phyloP scores from a whole-genome alignment of 2,329 filamentous ascomycete species.

The Cladosporium sp. region DNA sequence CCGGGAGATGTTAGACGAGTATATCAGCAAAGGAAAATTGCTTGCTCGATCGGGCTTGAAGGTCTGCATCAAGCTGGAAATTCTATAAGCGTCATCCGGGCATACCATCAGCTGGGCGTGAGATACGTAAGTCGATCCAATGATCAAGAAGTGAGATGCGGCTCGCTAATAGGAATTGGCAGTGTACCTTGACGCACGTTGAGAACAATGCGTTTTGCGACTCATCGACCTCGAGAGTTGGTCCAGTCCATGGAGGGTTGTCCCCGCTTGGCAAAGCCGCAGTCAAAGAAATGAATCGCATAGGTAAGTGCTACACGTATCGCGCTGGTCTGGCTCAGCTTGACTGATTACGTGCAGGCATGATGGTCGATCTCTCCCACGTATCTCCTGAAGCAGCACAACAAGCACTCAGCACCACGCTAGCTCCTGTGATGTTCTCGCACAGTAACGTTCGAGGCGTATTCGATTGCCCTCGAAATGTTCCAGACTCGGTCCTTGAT shows the following conservation, averaged over 20 bases:
- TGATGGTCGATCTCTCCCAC: constrained; percentile 21
- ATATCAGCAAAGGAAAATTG: constrained; percentile 32
- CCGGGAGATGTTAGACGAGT: constrained; percentile 28
- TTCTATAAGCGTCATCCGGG: constrained; percentile 33
- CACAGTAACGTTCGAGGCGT: constrained; percentile 23
- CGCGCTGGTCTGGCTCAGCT: neutral
- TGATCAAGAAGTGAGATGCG: neutral
- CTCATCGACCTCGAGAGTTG: constrained; percentile 16
- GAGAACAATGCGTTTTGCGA: constrained; percentile 22
- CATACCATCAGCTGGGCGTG: constrained; percentile 35
- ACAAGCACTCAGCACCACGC: constrained; percentile 22
- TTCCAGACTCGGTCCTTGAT: constrained; percentile 39
- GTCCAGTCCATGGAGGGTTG: constrained; percentile 16
- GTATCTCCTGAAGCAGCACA: constrained; percentile 16
- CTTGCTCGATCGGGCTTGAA: constrained; percentile 38
- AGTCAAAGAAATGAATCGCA: constrained; percentile 36
- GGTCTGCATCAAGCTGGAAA: constrained; percentile 35
- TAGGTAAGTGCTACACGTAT: constrained; percentile 28
- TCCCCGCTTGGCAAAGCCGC: constrained; percentile 25
- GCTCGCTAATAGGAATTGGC: neutral
- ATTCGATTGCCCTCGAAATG: constrained; percentile 35
- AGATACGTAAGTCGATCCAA: constrained; percentile 31
- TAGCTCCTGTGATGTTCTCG: constrained; percentile 19
- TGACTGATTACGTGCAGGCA: constrained; percentile 8
- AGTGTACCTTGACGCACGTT: constrained; percentile 21